Evolutionary conservation across 495 filamentous ascomycete species (phyloP).

Genomic region (Viridothelium virens): DNA sequence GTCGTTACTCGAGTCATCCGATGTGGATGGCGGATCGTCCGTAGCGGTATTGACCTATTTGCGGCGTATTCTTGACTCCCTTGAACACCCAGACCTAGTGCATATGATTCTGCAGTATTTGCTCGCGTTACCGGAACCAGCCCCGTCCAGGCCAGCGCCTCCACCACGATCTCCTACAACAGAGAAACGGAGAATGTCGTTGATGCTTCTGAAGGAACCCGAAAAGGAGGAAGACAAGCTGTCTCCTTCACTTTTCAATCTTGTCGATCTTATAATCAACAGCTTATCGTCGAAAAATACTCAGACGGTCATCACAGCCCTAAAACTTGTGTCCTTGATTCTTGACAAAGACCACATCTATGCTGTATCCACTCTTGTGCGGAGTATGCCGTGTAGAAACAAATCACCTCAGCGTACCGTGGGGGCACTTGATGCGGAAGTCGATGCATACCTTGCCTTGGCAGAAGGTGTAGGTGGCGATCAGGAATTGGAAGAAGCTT

Average conservation of each 20-base stretch:
- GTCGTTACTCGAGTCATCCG: slow-evolving; percentile 89
- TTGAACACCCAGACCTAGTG: slow-evolving; percentile 87
- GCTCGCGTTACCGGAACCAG: slow-evolving; percentile 56
- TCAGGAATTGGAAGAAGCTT: slow-evolving; percentile 66
- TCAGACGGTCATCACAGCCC: slow-evolving; percentile 80
- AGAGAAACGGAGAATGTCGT: slow-evolving; percentile 69
- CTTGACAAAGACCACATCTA: slow-evolving; percentile 81
- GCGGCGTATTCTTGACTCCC: slow-evolving; percentile 75
- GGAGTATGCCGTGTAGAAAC: slow-evolving; percentile 28
- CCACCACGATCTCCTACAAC: slow-evolving; percentile 52
- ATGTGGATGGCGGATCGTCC: slow-evolving; percentile 91
- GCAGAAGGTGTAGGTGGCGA: slow-evolving; percentile 65
- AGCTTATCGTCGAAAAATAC: slow-evolving; percentile 77
- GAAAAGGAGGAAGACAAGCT: slow-evolving; percentile 60
- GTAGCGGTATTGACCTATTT: slow-evolving; percentile 94
- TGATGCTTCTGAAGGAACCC: slow-evolving; percentile 74
- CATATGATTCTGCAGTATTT: slow-evolving; percentile 90
- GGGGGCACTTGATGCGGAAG: slow-evolving; percentile 71
- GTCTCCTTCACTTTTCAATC: slow-evolving; percentile 82
- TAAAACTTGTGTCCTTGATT: slow-evolving; percentile 76
- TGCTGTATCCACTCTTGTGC: slow-evolving; percentile 66
- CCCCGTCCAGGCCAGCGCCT: slow-evolving; percentile 26
- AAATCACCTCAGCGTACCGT: slow-evolving; percentile 54
- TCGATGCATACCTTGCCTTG: slow-evolving; percentile 64
- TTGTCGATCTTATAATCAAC: slow-evolving; percentile 81